phyloP scores from a whole-genome alignment of 2,329 filamentous ascomycete species.

The Pseudogymnoascus sp. region DNA sequence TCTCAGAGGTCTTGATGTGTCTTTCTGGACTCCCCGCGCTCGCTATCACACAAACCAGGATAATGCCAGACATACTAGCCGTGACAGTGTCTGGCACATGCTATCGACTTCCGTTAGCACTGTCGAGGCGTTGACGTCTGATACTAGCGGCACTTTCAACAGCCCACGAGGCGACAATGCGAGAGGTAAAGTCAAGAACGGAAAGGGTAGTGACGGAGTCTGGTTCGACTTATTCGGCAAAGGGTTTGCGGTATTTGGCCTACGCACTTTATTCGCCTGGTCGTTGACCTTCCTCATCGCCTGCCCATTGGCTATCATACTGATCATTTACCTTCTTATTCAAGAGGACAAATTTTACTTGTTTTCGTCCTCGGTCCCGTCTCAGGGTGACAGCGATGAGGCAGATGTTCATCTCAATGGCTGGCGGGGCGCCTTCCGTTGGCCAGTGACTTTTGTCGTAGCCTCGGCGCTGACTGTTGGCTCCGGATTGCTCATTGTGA shows the following conservation, averaged over 20 bases:
- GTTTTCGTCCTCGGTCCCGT: constrained; percentile 57
- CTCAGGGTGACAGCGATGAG: constrained; percentile 52
- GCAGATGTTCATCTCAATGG: constrained; percentile 63
- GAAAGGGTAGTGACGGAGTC: constrained; percentile 62
- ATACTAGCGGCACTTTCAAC: constrained; percentile 60
- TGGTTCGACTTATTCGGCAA: constrained; percentile 93
- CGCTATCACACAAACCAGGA: constrained; percentile 91
- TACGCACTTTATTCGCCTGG: constrained; percentile 81
- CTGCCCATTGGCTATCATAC: constrained; percentile 64
- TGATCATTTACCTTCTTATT: constrained; percentile 61
- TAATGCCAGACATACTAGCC: constrained; percentile 70
- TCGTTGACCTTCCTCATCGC: constrained; percentile 77
- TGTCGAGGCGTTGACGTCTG: constrained; percentile 61
- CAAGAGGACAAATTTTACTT: constrained; percentile 80
- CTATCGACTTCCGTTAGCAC: constrained; percentile 75
- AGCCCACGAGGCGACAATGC: constrained; percentile 48
- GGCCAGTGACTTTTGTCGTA: constrained; percentile 66
- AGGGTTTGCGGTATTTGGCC: constrained; percentile 67
- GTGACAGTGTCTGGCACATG: constrained; percentile 82
- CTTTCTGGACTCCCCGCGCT: constrained; percentile 80
- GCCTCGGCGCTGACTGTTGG: constrained; percentile 63
- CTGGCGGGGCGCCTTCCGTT: constrained; percentile 76
- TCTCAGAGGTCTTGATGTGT: constrained; percentile 81
- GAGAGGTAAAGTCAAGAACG: constrained; percentile 57
- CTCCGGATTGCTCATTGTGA: constrained; percentile 66